Base-by-base conservation (phyloP, 2,329 filamentous ascomycete species). In the Penicillium sp. region DNA sequence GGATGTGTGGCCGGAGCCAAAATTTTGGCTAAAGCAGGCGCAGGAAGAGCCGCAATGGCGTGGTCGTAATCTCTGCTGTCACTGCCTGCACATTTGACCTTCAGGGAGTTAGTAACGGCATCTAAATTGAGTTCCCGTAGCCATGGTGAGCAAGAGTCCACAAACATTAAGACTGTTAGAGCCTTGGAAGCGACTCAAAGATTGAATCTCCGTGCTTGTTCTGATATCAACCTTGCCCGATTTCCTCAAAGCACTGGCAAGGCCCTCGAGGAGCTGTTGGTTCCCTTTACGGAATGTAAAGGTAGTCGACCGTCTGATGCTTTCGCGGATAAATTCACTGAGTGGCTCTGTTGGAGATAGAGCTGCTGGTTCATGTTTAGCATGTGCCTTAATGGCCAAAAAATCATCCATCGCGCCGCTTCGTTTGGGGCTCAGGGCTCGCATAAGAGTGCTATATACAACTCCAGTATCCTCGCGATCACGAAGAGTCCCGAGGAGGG, bases 221-320 rank as follows among this genome's bases (percentile, higher is more conserved):
- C 73, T 73, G 44, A 90, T 72, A 6, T 71, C 70, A 7, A 89
- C 81, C 39, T 86, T 87, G 1, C 63, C 55, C 39, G 73, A 77
- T 15, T 59, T 52, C 35, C 60, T 58, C 37, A 90, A 62, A 3
- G 71, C 72, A 17, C 64, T 54, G 33, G 66, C 72, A 39, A 90
- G 60, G 2, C 74, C 73, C 20, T 75, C 64, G 1, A 78, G 70
- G 43, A 91, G 67, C 27, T 78, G 74, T 34, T 77, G 68, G 58
- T 90, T 75, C n/a, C 87, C 87, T n/a, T 60, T 51, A 18, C 58
- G 63, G 25, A 73, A 62, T 2, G 67, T 71, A 31, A 71, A 61
- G 16, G 72, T 68, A 45, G 63, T 71, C 13, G 58, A 50, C 14
- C 43, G 35, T 13, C 14, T 27, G 25, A 27, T 13, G 4, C 11